Percentiles rank a stretch among this genome's conserved stretches.
These are phyloP conservation scores for Leccinum fibrillosum DNA, from an alignment of 768 basidiomycete genomes.

Conservation along the genomic window DNA sequence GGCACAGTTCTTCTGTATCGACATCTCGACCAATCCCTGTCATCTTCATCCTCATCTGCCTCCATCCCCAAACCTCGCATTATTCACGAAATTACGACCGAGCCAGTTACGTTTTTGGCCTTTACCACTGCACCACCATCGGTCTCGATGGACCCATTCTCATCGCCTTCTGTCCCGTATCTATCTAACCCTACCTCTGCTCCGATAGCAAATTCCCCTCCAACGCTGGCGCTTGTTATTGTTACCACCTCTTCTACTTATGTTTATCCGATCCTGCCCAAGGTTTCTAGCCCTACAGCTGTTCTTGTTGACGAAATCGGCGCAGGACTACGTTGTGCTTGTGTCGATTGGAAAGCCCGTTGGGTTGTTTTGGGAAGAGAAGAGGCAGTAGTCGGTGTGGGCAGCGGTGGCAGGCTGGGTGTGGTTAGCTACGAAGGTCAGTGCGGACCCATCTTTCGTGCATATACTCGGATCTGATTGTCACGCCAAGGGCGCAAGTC, in stretches of 20 bases:
- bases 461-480: neutral
- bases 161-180: constrained; percentile 12
- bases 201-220: constrained; percentile 22
- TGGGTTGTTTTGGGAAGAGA: constrained; percentile 86
- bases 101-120: constrained; percentile 91
- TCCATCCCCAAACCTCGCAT: constrained; percentile 84
- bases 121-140: constrained; percentile 50
- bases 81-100: constrained; percentile 78
- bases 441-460: neutral
- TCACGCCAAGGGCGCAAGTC: constrained; percentile 47
- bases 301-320: constrained; percentile 84
- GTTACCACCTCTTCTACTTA: constrained; percentile 85
- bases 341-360: constrained; percentile 67
- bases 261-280: constrained; percentile 69
- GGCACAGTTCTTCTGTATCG: constrained; percentile 91
- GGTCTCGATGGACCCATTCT: constrained; percentile 21
- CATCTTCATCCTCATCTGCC: constrained; percentile 58
- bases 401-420: constrained; percentile 74
- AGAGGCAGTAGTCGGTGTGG: constrained; percentile 88
- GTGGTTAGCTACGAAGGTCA: constrained; percentile 92
- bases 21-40: constrained; percentile 86
- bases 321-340: constrained; percentile 77
- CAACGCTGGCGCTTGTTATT: constrained; percentile 68
- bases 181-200: constrained; percentile 13
- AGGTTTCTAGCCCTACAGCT: constrained; percentile 62